These are phyloP conservation scores for Apiospora pterosperma DNA, from an alignment of 2,329 filamentous ascomycete species.

Conservation along the genomic window DNA sequence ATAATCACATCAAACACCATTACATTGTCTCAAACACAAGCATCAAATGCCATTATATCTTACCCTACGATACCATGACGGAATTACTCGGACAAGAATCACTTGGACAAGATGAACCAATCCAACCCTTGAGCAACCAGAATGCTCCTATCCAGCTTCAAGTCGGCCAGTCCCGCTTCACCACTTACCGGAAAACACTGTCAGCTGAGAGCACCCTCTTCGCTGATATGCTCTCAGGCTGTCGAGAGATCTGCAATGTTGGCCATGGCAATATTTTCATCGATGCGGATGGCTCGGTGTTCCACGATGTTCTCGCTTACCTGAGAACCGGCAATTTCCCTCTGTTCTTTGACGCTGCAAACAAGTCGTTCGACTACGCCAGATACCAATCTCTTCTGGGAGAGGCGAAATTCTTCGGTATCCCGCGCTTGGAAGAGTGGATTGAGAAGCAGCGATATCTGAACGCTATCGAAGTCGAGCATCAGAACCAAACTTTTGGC, in stretches of 20 bases:
- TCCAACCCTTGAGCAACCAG: not conserved
- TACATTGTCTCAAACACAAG: too few relatives aligned
- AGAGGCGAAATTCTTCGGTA: slow-evolving; percentile 31
- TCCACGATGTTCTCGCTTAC: slow-evolving; percentile 31
- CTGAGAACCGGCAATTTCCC: slow-evolving; percentile 29
- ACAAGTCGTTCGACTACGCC: slow-evolving; percentile 27
- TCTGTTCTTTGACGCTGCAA: slow-evolving; percentile 24
- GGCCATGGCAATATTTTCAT: slow-evolving; percentile 33
- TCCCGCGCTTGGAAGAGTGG: slow-evolving; percentile 27
- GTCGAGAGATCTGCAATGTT: slow-evolving; percentile 16
- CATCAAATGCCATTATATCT: too few relatives aligned
- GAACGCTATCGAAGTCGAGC: slow-evolving; percentile 15
- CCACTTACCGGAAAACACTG: slow-evolving; percentile 16
- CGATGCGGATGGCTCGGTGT: slow-evolving; percentile 32
- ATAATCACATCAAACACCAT: too few relatives aligned
- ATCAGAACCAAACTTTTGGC: not conserved
- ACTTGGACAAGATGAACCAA: not conserved
- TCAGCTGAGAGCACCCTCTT: slow-evolving; percentile 20
- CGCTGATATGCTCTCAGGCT: slow-evolving; percentile 16
- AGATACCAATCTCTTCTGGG: slow-evolving; percentile 27
- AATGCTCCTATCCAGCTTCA: slow-evolving; percentile 4
- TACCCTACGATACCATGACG: too few relatives aligned
- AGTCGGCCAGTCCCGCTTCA: slow-evolving; percentile 18
- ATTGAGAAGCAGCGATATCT: slow-evolving; percentile 22
- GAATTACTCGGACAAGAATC: not conserved